Evolutionary conservation across 768 basidiomycete genomes (phyloP).

Genomic region (Rhizopogon sp.): DNA sequence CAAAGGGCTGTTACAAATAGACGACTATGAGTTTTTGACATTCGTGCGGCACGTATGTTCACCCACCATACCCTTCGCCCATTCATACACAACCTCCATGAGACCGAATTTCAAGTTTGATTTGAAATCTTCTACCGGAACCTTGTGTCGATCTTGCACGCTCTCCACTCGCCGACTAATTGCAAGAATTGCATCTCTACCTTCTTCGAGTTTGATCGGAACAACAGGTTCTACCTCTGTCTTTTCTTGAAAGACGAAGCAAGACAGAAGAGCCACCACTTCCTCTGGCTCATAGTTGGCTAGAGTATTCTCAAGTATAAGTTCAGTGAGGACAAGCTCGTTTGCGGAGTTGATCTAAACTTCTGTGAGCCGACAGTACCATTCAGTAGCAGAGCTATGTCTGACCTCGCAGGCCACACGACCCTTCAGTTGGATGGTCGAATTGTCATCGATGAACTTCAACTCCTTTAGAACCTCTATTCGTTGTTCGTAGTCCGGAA

Average conservation of each 20-base stretch:
- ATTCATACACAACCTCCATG: slow-evolving; percentile 96
- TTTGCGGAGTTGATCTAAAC: slow-evolving; percentile 97
- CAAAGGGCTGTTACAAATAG: slow-evolving; percentile 67
- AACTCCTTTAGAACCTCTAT: slow-evolving; percentile 87
- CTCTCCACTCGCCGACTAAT: slow-evolving; percentile 76
- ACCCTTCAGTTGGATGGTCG: slow-evolving; percentile 93
- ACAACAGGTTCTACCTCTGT: slow-evolving; percentile 85
- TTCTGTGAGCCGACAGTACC: slow-evolving; percentile 2
- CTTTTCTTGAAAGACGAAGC: slow-evolving; percentile 98
- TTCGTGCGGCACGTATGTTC: not conserved
- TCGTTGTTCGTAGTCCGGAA: slow-evolving; percentile 96
- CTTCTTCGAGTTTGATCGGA: slow-evolving; percentile 73
- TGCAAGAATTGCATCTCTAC: slow-evolving; percentile 68
- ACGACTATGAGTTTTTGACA: not conserved
- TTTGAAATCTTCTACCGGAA: slow-evolving; percentile 74
- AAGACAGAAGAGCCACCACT: slow-evolving; percentile 91
- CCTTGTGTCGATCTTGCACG: slow-evolving; percentile 78
- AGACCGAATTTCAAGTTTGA: slow-evolving; percentile 84
- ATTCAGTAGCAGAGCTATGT: not conserved
- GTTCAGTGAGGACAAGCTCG: slow-evolving; percentile 92
- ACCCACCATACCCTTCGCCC: slow-evolving; percentile 97
- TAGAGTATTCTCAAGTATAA: slow-evolving; percentile 93
- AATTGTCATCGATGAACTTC: slow-evolving; percentile 92
- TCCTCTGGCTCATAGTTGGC: slow-evolving; percentile 91
- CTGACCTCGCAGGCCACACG: slow-evolving; percentile 95